phyloP scores from a whole-genome alignment of 2,329 filamentous ascomycete genomes.

The Cladophialophora psammophila region DNA sequence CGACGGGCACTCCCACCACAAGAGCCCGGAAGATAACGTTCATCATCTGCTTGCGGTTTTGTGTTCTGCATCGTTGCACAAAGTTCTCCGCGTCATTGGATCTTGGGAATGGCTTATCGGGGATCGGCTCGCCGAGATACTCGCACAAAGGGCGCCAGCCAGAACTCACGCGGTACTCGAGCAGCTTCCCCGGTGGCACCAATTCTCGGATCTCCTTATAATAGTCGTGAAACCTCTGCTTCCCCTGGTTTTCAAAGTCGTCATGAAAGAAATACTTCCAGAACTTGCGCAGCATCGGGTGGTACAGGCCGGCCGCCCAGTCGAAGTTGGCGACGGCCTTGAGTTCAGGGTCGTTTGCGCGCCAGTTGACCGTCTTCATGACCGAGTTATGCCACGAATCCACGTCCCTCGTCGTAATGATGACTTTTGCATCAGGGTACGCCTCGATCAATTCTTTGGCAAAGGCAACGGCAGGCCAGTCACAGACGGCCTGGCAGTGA shows the following conservation, averaged over 20 bases:
- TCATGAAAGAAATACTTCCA: constrained; percentile 73
- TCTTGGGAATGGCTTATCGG: constrained; percentile 58
- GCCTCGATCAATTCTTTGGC: constrained; percentile 73
- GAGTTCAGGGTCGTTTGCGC: constrained; percentile 69
- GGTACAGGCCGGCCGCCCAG: constrained; percentile 73
- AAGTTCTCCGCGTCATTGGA: constrained; percentile 64
- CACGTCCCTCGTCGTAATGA: constrained; percentile 71
- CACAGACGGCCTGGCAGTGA: constrained; percentile 69
- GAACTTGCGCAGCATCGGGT: constrained; percentile 74
- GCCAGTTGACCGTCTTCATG: constrained; percentile 73
- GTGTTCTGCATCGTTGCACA: constrained; percentile 60
- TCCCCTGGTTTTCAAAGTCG: constrained; percentile 70
- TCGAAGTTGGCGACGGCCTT: constrained; percentile 62
- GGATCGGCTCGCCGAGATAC: constrained; percentile 61
- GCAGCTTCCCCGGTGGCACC: constrained; percentile 58
- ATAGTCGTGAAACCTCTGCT: constrained; percentile 66
- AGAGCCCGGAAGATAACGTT: constrained; percentile 61
- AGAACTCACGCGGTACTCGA: constrained; percentile 63
- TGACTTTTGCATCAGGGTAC: constrained; percentile 75
- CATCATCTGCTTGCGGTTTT: constrained; percentile 64
- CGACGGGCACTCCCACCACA: constrained; percentile 57
- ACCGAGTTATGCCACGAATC: constrained; percentile 70
- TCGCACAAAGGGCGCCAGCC: constrained; percentile 64
- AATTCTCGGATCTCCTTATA: constrained; percentile 60
- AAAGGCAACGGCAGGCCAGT: constrained; percentile 73